Percentiles rank a stretch among this genome's conserved stretches.
Conservation (phyloP, 768 basidiomycete species). For the Pleurotus platypus region DNA sequence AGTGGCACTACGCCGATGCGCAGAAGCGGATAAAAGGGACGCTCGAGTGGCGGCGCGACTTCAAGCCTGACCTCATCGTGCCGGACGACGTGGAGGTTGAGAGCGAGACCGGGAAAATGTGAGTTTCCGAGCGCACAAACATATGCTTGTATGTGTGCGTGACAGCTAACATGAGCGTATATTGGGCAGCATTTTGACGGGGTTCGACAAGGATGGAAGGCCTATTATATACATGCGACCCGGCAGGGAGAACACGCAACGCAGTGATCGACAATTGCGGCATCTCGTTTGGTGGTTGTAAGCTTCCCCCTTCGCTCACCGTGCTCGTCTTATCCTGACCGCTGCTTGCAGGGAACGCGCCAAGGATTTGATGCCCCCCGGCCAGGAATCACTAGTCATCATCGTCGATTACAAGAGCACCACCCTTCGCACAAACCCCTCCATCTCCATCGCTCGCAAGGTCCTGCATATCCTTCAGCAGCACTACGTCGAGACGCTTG, state of each 20-base stretch:
- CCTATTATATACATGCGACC: constrained; percentile 89
- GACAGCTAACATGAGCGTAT: no score
- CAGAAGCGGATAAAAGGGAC: constrained; percentile 77
- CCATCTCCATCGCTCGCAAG: constrained; percentile 76
- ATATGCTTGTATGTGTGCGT: no score
- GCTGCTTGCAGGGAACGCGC: constrained; percentile 60
- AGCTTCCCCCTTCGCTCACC: constrained; percentile 30
- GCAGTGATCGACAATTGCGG: constrained; percentile 71
- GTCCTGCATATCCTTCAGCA: constrained; percentile 80
- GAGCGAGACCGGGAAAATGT: constrained; percentile 89
- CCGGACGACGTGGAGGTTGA: constrained; percentile 81
- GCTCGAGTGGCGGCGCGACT: constrained; percentile 82
- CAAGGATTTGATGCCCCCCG: constrained; percentile 83
- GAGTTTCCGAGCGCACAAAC: no score
- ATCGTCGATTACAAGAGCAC: constrained; percentile 84
- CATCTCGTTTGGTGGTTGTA: constrained; percentile 87
- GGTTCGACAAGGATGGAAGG: constrained; percentile 84
- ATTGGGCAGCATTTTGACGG: no score
- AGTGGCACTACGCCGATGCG: constrained; percentile 77
- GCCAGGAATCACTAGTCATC: constrained; percentile 80
- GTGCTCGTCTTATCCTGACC: no score
- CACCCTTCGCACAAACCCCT: constrained; percentile 80
- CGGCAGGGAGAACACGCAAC: constrained; percentile 80
- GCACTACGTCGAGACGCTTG: constrained; percentile 87
- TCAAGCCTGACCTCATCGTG: constrained; percentile 77